Conservation (phyloP, 73 alveolate species). For the Paramecium octaurelia region DNA sequence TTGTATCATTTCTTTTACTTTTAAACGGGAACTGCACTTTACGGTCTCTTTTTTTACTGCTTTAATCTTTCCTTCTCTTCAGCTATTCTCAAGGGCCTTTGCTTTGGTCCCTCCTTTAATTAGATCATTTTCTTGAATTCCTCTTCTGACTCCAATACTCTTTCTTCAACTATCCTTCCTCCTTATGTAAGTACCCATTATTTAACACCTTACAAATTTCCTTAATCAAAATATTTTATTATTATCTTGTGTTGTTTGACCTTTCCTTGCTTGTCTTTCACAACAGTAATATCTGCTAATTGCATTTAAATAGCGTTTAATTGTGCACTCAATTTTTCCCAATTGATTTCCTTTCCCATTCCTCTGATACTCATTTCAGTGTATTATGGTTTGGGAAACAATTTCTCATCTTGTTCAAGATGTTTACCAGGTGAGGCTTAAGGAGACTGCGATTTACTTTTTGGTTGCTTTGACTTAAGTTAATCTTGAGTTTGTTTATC, state of each 20-base stretch:
- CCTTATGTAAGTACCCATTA: slow-evolving; percentile 2
- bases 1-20: not conserved
- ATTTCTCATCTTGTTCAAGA: slow-evolving; percentile 16
- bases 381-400: slow-evolving; percentile 12
- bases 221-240: not conserved
- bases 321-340: not conserved
- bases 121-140: not conserved
- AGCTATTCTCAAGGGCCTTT: not conserved
- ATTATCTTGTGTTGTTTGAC: not conserved
- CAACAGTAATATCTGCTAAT: not conserved
- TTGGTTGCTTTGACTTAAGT: not conserved
- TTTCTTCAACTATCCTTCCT: not conserved
- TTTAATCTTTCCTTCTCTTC: slow-evolving; percentile 13
- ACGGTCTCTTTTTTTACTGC: not conserved
- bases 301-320: not conserved
- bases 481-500: not conserved
- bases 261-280: not conserved
- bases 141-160: not conserved
- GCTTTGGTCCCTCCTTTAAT: slow-evolving; percentile 29
- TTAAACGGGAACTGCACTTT: slow-evolving; percentile 6
- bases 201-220: not conserved
- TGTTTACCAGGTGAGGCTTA: not conserved
- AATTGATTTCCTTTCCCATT: not conserved
- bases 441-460: not conserved
- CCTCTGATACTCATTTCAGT: not conserved